A percentile compares a stretch with the other conserved stretches of the same genome.
Evolutionary conservation across 139 green algal genomes (phyloP).

Genomic region (Micractinium conductrix): DNA sequence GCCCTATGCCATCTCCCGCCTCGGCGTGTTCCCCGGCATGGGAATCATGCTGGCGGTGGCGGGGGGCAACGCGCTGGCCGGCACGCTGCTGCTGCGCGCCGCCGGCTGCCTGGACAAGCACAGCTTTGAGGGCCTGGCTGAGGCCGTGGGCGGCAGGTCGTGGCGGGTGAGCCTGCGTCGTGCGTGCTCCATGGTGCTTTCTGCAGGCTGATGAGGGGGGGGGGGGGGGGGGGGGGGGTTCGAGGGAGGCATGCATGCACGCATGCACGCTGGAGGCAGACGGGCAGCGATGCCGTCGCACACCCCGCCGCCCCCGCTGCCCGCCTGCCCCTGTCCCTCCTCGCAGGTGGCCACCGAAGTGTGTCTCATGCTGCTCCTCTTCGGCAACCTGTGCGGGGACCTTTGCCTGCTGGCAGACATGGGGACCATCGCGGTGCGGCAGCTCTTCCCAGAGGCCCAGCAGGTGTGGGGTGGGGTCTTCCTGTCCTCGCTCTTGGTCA

Average conservation of each 20-base stretch:
- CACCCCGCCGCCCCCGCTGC: background rate
- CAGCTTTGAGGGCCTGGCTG: slow-evolving; percentile 73
- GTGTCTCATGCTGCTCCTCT: slow-evolving; percentile 78
- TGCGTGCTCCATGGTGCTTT: too few relatives aligned
- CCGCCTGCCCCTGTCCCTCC: background rate
- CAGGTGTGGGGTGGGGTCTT: slow-evolving; percentile 35
- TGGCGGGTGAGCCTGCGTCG: slow-evolving; percentile 54
- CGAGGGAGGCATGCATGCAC: background rate
- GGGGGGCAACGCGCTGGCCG: slow-evolving; percentile 68
- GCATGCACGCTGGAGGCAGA: too few relatives aligned
- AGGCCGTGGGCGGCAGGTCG: slow-evolving; percentile 57
- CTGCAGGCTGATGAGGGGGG: too few relatives aligned
- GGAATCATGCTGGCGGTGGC: slow-evolving; percentile 66
- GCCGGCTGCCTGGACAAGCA: slow-evolving; percentile 51
- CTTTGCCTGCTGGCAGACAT: slow-evolving; percentile 79
- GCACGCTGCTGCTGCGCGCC: slow-evolving; percentile 68
- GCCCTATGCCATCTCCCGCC: slow-evolving; percentile 77
- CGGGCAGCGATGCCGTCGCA: background rate
- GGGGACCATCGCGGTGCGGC: slow-evolving; percentile 48
- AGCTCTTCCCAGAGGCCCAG: background rate
- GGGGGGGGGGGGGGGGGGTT: too few relatives aligned
- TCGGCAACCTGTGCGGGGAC: slow-evolving; percentile 79
- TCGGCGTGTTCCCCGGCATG: slow-evolving; percentile 64
- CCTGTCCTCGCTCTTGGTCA: too few relatives aligned
- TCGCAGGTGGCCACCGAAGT: slow-evolving; percentile 70